Conservation (phyloP, 1,284 basidiomycete species). For the Leucocoprinus gongylophorus region DNA sequence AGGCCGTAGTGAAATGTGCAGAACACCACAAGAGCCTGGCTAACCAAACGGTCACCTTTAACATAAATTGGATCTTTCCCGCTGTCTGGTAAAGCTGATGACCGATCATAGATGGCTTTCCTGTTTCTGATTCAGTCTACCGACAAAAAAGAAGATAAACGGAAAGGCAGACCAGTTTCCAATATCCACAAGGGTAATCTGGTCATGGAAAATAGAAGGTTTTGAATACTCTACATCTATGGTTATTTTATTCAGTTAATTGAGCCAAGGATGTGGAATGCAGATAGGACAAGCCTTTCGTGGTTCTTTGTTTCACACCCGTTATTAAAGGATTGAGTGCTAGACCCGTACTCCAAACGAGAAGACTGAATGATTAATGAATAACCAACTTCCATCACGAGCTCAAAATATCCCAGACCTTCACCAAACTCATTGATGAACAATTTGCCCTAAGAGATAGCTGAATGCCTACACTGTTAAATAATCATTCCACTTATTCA, state of each 20-base stretch:
- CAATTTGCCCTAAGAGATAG: slow-evolving; percentile 41
- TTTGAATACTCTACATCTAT: slow-evolving; percentile 35
- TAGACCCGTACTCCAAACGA: slow-evolving; percentile 85
- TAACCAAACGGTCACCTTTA: slow-evolving; percentile 59
- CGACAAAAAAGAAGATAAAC: neutral
- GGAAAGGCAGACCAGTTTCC: slow-evolving; percentile 54
- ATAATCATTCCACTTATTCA: too few species aligned
- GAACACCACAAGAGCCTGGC: slow-evolving; percentile 80
- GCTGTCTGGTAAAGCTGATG: slow-evolving; percentile 32
- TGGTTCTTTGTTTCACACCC: slow-evolving; percentile 57
- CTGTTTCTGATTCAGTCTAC: slow-evolving; percentile 28
- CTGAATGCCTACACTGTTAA: too few species aligned
- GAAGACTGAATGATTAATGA: slow-evolving; percentile 54
- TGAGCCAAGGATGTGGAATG: neutral
- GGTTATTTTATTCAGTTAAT: slow-evolving; percentile 32
- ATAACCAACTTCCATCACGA: slow-evolving; percentile 8
- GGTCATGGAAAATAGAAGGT: slow-evolving; percentile 64
- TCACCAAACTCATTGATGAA: slow-evolving; percentile 60
- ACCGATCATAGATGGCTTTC: slow-evolving; percentile 71
- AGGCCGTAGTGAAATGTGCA: slow-evolving; percentile 74
- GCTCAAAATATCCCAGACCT: slow-evolving; percentile 27
- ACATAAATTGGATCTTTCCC: slow-evolving; percentile 41
- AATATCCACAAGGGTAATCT: slow-evolving; percentile 75
- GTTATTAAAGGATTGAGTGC: slow-evolving; percentile 71
- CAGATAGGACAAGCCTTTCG: slow-evolving; percentile 40